A percentile compares a stretch with the other conserved stretches of the same genome.
Evolutionary conservation across 2,329 filamentous ascomycete species (phyloP).

Genomic region (Neonectria ditissima): DNA sequence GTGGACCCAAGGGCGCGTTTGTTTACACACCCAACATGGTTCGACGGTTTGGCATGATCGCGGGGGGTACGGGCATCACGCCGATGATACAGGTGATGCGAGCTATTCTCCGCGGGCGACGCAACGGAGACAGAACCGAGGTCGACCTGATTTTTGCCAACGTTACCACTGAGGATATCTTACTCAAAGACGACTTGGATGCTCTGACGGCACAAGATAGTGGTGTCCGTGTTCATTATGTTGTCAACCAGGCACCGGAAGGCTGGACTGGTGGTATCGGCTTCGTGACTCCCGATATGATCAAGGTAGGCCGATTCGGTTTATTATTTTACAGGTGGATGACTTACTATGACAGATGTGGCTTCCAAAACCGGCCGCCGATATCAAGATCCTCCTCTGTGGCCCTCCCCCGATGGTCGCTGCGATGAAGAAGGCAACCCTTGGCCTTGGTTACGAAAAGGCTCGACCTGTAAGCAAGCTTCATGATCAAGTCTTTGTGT

Average conservation of each 20-base stretch:
- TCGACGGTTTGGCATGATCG: conserved; percentile 94
- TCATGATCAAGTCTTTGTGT: conserved; percentile 96
- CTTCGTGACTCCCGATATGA: conserved; percentile 94
- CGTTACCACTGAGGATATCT: conserved; percentile 88
- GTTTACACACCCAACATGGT: conserved; percentile 97
- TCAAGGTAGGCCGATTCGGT: conserved; percentile 71
- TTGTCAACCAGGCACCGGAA: conserved; percentile 92
- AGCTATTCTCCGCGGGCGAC: conserved; percentile 84
- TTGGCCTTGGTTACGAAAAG: conserved; percentile 89
- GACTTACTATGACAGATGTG: conserved; percentile 65
- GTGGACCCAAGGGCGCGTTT: conserved; percentile 95
- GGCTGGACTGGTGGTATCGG: conserved; percentile 91
- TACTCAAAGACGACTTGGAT: conserved; percentile 91
- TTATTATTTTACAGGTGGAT: not conserved
- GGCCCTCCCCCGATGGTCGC: conserved; percentile 95
- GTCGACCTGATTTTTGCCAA: conserved; percentile 96
- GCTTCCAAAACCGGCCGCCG: conserved; percentile 81
- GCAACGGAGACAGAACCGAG: conserved; percentile 83
- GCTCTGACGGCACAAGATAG: conserved; percentile 78
- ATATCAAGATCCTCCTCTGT: conserved; percentile 93
- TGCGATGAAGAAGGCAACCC: conserved; percentile 94
- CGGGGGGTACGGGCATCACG: conserved; percentile 96
- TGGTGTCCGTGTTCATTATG: conserved; percentile 88
- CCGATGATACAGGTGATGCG: conserved; percentile 96
- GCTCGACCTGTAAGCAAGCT: conserved; percentile 94